Percentiles rank a stretch among this genome's conserved stretches.
Conservation (phyloP, 495 filamentous ascomycete species). For the Penicillium odoratum region DNA sequence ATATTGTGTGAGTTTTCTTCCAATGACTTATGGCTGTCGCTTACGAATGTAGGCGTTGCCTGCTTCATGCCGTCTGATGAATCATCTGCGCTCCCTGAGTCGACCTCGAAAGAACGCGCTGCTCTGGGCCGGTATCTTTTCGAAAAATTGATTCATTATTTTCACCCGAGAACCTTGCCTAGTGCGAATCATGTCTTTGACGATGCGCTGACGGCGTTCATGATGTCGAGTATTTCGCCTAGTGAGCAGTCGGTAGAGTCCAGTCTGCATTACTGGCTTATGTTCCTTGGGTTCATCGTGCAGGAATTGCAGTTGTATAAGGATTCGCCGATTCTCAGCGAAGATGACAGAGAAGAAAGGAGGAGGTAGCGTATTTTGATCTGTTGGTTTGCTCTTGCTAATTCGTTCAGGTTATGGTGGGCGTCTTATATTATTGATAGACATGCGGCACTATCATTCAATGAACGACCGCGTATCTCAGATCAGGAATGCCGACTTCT, state of each 20-base stretch:
- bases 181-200: conserved; percentile 5
- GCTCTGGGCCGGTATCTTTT: conserved; percentile 9
- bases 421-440: conserved; percentile 5
- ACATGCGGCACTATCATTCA: conserved; percentile 6
- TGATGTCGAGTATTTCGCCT: conserved; percentile 9
- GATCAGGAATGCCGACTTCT: conserved; percentile 3
- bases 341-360: conserved; percentile 10
- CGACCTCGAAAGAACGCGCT: conserved; percentile 7
- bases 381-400: neutral
- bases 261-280: conserved; percentile 11
- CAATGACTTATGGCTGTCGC: neutral
- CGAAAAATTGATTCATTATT: conserved; percentile 4
- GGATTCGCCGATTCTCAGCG: neutral
- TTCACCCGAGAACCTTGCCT: conserved; percentile 5
- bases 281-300: conserved; percentile 7
- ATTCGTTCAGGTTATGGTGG: conserved; percentile 1
- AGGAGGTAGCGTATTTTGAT: neutral
- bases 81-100: conserved; percentile 6
- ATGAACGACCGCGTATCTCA: neutral
- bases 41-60: conserved; percentile 4
- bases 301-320: conserved; percentile 9
- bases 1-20: conserved; percentile 2
- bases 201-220: conserved; percentile 8
- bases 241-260: conserved; percentile 12
- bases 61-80: conserved; percentile 12